Evolutionary conservation across 129 eudicot genomes (phyloP), one percentile per base, ranked within the genome.

Genomic region (Pseudognaphalium luteoalbum): DNA sequence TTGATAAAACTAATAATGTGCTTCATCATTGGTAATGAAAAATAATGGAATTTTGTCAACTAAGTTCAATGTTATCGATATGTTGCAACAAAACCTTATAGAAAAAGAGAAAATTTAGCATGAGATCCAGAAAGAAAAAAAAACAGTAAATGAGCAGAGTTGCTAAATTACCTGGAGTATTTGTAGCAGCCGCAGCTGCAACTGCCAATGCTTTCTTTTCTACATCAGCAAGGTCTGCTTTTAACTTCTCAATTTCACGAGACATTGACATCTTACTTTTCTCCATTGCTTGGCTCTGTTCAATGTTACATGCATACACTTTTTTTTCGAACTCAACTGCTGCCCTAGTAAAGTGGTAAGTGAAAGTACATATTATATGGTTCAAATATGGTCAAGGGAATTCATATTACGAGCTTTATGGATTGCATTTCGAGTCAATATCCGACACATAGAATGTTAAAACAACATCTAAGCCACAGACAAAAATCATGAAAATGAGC

Each of bases 321-420:
- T 87, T 87, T 44, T 85, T 88, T 75, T 93, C 98, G 70, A 78
- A 86, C 35, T 93, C 96, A 41, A 93, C 52, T 19, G 98, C 97
- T 74, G 90, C 91, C 87, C 96, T 93, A 44, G 52, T 44, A 25
- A 60, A 3, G 11, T 20, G 76, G 32, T 57, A 57, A 57, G 11
- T 16, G 22, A n/a, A 56, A 19, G 62, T 56, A 56, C 0, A 56
- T 25, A 56, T 56, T 56, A 56, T 56, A n/a, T n/a, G 28, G 28
- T 56, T 56, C 0, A 22, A 22, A 6, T 19, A 59, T 59, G 65
- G 65, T 19, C 65, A 19, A 59, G 39, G 63, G 33, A 47, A 61
- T 73, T 65, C 7, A 44, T 41, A 7, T 19, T 44, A 35, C 32
- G 14, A 65, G 28, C 29, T 78, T 3, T 41, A 57, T 25, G 51